Conservation (phyloP, 352 stramenopile genomes). For the Aphanomyces invadans region DNA sequence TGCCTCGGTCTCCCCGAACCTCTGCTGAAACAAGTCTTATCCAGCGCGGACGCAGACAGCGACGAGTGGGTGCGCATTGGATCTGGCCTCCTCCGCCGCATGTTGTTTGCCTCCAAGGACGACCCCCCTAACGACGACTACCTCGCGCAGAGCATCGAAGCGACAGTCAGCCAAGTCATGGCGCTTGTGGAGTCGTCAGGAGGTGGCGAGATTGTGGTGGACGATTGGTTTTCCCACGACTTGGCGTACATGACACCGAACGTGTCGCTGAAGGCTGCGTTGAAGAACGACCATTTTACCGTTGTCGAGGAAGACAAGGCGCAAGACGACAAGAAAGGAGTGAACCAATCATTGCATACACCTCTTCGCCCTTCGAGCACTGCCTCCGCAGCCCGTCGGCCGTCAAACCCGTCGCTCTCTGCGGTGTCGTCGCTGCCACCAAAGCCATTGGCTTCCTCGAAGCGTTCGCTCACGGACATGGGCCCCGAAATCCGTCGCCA, state of each 20-base stretch:
- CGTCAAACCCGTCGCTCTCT: not conserved
- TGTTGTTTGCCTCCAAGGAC: slow-evolving; percentile 21
- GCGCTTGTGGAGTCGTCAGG: not conserved
- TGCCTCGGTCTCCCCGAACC: slow-evolving; percentile 7
- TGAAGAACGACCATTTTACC: slow-evolving; percentile 16
- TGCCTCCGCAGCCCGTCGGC: not conserved
- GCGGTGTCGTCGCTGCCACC: not conserved
- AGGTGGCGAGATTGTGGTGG: slow-evolving; percentile 6
- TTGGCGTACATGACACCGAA: slow-evolving; percentile 21
- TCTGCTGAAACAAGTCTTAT: slow-evolving; percentile 20
- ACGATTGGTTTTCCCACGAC: slow-evolving; percentile 24
- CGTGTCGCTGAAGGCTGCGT: not conserved
- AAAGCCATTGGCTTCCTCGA: not conserved
- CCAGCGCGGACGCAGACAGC: slow-evolving; percentile 1
- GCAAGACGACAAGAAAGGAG: not conserved
- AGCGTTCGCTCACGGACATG: slow-evolving; percentile 39
- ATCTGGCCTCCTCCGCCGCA: slow-evolving; percentile 12
- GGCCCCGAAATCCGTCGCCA: slow-evolving; percentile 75
- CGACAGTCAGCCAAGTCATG: slow-evolving; percentile 19
- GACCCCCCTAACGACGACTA: not conserved
- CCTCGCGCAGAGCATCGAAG: not conserved
- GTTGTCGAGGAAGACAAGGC: slow-evolving; percentile 19
- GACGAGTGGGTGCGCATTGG: slow-evolving; percentile 23
- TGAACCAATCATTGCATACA: not conserved
- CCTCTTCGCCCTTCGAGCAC: not conserved